A percentile compares a stretch with the other conserved stretches of the same genome.
Evolutionary conservation across 2,329 filamentous ascomycete species (phyloP).

Genomic region (Sporothrix curviconia): DNA sequence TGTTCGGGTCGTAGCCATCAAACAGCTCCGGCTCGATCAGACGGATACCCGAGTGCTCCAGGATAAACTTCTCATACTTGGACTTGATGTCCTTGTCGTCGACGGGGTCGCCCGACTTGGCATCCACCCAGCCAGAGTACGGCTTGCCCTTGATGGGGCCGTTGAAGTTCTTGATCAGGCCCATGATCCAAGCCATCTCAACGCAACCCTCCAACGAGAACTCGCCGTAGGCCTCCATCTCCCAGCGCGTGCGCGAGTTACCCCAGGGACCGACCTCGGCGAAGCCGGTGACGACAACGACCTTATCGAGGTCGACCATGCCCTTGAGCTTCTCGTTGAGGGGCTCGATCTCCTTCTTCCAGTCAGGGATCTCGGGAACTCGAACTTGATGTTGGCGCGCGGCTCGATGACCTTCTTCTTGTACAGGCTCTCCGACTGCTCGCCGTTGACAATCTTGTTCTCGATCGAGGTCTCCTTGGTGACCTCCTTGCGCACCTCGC

Average conservation of each 20-base stretch:
- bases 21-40: constrained; percentile 97
- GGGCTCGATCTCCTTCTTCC: constrained; percentile 83
- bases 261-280: constrained; percentile 96
- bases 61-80: constrained; percentile 95
- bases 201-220: constrained; percentile 97
- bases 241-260: constrained; percentile 96
- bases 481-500: constrained; percentile 86
- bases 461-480: constrained; percentile 94
- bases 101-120: constrained; percentile 88
- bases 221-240: constrained; percentile 95
- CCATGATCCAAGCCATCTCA: constrained; percentile 99
- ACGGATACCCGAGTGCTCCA: constrained; percentile 95
- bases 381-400: constrained; percentile 95
- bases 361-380: constrained; percentile 85
- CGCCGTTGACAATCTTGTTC: constrained; percentile 95
- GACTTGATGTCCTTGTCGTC: constrained; percentile 97
- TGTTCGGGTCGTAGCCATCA: constrained; percentile 92
- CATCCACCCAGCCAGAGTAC: constrained; percentile 95
- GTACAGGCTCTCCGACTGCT: constrained; percentile 85
- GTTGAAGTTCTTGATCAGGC: constrained; percentile 97
- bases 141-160: constrained; percentile 91
- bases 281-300: constrained; percentile 95
- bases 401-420: constrained; percentile 91
- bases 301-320: constrained; percentile 98
- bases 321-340: constrained; percentile 85